Evolutionary conservation across 2,329 filamentous ascomycete species (phyloP).

Genomic region (Talaromyces pinophilus): DNA sequence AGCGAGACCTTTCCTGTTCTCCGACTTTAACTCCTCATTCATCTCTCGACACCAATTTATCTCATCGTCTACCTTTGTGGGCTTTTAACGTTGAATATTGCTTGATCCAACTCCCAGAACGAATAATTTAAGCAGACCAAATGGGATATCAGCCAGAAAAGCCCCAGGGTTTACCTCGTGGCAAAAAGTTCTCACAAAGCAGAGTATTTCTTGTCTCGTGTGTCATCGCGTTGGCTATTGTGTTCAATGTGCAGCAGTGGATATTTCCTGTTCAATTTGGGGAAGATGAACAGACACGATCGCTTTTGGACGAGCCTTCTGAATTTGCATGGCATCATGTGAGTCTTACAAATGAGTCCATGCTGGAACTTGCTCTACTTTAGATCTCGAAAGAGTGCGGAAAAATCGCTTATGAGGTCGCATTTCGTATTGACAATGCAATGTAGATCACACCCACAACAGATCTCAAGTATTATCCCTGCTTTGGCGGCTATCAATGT

Average conservation of each 20-base stretch:
- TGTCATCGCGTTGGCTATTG: background rate
- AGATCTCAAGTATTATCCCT: conserved; percentile 7
- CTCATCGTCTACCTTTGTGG: background rate
- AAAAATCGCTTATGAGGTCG: background rate
- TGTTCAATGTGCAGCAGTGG: background rate
- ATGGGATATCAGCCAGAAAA: background rate
- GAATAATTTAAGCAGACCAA: background rate
- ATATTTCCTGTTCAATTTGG: background rate
- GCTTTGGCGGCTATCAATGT: conserved; percentile 14
- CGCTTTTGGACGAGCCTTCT: background rate
- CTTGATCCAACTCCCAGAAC: background rate
- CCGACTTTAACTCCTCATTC: background rate
- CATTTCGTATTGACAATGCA: background rate
- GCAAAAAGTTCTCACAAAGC: background rate
- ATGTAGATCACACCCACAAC: conserved; percentile 9
- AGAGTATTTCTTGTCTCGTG: conserved; percentile 4
- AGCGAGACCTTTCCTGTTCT: background rate
- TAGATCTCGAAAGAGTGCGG: background rate
- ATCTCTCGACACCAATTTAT: background rate
- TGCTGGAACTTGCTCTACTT: background rate
- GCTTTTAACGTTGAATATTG: background rate
- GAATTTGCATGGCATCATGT: conserved; percentile 19
- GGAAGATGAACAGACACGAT: background rate
- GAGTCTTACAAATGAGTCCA: background rate
- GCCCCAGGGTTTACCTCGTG: background rate